Base-by-base conservation (phyloP, 108 stramenopile genomes). In the Nitzschia inconspicua region DNA sequence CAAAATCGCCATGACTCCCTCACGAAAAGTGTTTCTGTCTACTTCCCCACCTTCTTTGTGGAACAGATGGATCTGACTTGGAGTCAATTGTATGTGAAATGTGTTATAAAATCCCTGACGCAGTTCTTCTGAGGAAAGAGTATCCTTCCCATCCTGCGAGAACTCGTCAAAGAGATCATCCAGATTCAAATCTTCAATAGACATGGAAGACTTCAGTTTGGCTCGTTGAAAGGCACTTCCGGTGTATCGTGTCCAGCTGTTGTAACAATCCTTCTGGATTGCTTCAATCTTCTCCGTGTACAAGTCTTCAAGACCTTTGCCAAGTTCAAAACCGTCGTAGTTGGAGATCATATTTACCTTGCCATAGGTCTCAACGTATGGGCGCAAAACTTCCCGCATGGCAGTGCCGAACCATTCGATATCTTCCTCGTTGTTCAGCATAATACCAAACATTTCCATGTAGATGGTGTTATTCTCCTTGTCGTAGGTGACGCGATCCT, bases 361-460 rank as follows among this genome's bases (percentile, higher is more conserved):
- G 22, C 85, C 85, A 24, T 73, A 64, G 3, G 30, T 31, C 10
- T 65, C 39, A 0, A 77, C 74, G 11, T 72, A 28, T 3, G 81
- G 80, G 0, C 51, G 10, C 35, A 86, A 29, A 28, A 80, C 47
- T 10, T 63, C 44, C 36, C 65, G 31, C n/a, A 86, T 29, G n/a
- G 65, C 67, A 23, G 24, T 20, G 9, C 32, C 44, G 32, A 81
- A 73, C 79, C 79, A 80, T 4, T 57, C 44, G 1, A 86, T 56
- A 34, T 86, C 85, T 11, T 81, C 85, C 52, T 72, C 65, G 36
- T 37, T 42, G 19, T 69, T 52, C 1, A 86, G 60, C 14, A 66
- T 72, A 30, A 86, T 70, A 31, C 82, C 85, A 66, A 78, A 83
- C 27, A 86, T 39, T 44, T 83, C 68, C 25, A 86, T 48, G 50